Evolutionary conservation across 805 yeast genomes (phyloP), one percentile per base, ranked within the genome.

Genomic region (Priceomyces castillae): DNA sequence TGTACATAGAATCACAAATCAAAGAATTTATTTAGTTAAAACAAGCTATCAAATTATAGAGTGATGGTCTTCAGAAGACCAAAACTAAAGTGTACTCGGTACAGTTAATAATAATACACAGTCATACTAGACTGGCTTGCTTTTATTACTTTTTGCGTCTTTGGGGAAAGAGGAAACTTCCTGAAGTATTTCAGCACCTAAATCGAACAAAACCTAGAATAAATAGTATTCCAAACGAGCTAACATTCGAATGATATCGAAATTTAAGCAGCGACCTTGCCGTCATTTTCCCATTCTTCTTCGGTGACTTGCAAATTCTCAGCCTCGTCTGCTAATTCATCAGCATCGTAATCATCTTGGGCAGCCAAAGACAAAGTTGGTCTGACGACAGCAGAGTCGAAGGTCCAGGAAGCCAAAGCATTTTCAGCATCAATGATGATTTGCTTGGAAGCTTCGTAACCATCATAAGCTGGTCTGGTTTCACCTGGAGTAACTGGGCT

Each of bases 401-500:
- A 78, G 56, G 98, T 94, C 99, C 99, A 92, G 49, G 89, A 80
- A 50, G 95, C 95, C 61, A 92, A 80, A 50, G 97, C 96, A 57
- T 83, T 84, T 77, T 92, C 99, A 56, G 95, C 94, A 69, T 92
- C 98, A 65, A 90, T 86, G 62, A 94, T 90, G 74, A 94, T 89
- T 78, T 94, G 98, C 78, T 90, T 90, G 50, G 97, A 86, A 47
- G 97, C 96, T 68, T 92, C 97, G 69, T 90, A 92, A 55, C 98
- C 98, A 64, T 94, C 98, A 72, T 94, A 92, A 48, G 96, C 92
- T 39, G 96, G 92, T 78, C 98, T 89, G 53, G 96, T 84, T 78
- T 92, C 98, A 77, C 99, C 99, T 51, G 99, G 99, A 55, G 97
- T 92, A 53, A 94, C 97, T 51, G 98, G 96, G 53, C 94, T 74